These are phyloP conservation scores for Trichoderma sp. DNA, from an alignment of 2,329 filamentous ascomycete species.

Conservation along the genomic window DNA sequence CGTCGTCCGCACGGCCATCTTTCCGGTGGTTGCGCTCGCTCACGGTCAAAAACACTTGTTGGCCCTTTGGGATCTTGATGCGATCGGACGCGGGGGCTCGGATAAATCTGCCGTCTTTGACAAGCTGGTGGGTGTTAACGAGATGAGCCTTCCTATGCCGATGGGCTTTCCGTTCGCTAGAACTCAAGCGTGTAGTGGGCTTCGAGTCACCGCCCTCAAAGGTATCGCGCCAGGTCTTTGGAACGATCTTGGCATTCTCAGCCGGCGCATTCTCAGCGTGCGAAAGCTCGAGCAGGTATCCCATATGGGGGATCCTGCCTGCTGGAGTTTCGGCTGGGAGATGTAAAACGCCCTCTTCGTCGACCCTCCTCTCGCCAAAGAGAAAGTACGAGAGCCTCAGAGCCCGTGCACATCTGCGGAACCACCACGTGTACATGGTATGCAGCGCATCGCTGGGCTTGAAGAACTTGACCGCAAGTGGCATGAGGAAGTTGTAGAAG, in stretches of 20 bases:
- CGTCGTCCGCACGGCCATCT: slow-evolving; percentile 55
- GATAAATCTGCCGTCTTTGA: slow-evolving; percentile 78
- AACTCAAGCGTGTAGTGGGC: slow-evolving; percentile 41
- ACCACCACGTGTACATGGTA: slow-evolving; percentile 93
- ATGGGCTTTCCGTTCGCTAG: slow-evolving; percentile 41
- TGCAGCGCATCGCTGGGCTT: slow-evolving; percentile 84
- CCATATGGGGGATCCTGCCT: slow-evolving; percentile 42
- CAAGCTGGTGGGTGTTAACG: slow-evolving; percentile 55
- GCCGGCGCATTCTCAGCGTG: slow-evolving; percentile 36
- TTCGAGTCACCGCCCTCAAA: slow-evolving; percentile 53
- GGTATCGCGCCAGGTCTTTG: slow-evolving; percentile 60
- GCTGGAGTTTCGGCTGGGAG: slow-evolving; percentile 42
- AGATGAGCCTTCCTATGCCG: slow-evolving; percentile 48
- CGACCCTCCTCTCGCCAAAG: slow-evolving; percentile 77
- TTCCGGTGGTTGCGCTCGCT: slow-evolving; percentile 66
- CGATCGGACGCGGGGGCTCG: slow-evolving; percentile 93
- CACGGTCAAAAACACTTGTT: slow-evolving; percentile 73
- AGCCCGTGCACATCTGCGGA: slow-evolving; percentile 77
- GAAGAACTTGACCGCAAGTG: slow-evolving; percentile 79
- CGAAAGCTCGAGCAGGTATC: slow-evolving; percentile 51
- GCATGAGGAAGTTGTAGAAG: slow-evolving; percentile 97
- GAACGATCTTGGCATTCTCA: slow-evolving; percentile 43
- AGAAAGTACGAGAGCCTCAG: slow-evolving; percentile 89
- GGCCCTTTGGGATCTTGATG: slow-evolving; percentile 86
- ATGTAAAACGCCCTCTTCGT: slow-evolving; percentile 75